Percentiles rank a stretch among this genome's conserved stretches.
These are phyloP conservation scores for Penicillium expansum DNA, from an alignment of 2,329 filamentous ascomycete species.

Conservation along the genomic window DNA sequence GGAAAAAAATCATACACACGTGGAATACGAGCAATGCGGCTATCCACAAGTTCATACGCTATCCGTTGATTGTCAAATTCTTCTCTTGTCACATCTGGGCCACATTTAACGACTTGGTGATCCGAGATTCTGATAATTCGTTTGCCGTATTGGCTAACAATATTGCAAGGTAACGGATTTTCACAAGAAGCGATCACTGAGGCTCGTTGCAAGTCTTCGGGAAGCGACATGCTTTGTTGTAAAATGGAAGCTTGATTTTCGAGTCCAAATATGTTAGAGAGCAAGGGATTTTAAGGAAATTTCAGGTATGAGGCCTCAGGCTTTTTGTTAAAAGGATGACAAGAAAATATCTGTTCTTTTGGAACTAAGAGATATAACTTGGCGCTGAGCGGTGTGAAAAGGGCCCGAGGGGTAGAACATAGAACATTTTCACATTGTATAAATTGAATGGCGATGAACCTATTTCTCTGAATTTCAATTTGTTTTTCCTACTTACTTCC, in stretches of 20 bases:
- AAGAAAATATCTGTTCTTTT: no score
- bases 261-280: no score
- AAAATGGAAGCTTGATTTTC: neutral
- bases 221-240: neutral
- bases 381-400: no score
- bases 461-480: no score
- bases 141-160: conserved; percentile 11
- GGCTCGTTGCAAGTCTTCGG: neutral
- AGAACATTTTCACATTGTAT: no score
- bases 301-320: no score
- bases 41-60: conserved; percentile 15
- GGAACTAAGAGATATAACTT: no score
- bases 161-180: conserved; percentile 5
- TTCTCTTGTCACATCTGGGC: conserved; percentile 12
- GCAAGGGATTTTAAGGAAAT: no score
- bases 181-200: conserved; percentile 8
- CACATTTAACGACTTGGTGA: conserved; percentile 15
- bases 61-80: conserved; percentile 14
- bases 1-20: conserved; percentile 17
- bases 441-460: no score
- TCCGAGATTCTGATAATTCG: conserved; percentile 16
- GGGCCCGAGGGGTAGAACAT: no score
- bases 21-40: conserved; percentile 15
- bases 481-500: no score
- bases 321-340: no score